These are phyloP conservation scores for Eimeria mitis DNA, from an alignment of 169 alveolate species.

Conservation along the genomic window DNA sequence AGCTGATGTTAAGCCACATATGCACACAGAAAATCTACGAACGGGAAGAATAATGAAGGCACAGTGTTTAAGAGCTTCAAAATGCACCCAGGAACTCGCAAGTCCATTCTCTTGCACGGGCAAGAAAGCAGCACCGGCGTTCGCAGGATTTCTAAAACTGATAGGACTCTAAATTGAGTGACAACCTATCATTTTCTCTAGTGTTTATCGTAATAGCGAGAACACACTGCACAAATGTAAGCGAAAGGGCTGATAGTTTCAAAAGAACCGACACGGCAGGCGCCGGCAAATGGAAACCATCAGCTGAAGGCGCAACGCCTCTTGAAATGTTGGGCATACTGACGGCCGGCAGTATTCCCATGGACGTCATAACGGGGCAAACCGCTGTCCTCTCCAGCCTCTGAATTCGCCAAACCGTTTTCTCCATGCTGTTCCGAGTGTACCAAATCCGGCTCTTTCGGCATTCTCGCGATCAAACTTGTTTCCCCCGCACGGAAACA, in stretches of 20 bases:
- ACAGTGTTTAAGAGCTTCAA: not conserved
- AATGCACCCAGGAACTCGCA: constrained; percentile 11
- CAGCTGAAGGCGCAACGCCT: constrained; percentile 4
- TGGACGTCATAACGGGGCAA: not conserved
- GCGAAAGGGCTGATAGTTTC: not conserved
- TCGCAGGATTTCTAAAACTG: constrained; percentile 33
- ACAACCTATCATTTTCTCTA: constrained; percentile 6
- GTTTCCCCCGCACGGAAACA: not conserved
- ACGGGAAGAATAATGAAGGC: not conserved
- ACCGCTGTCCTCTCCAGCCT: constrained; percentile 4
- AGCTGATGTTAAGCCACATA: not conserved
- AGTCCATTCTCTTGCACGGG: not conserved
- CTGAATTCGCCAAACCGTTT: not conserved
- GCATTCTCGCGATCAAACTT: not conserved
- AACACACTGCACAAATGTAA: constrained; percentile 3
- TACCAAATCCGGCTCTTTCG: not conserved
- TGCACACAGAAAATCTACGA: not conserved
- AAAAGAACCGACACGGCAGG: not conserved
- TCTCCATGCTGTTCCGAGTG: not conserved
- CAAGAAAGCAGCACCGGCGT: constrained; percentile 19
- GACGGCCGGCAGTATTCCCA: not conserved
- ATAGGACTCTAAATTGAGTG: constrained; percentile 26
- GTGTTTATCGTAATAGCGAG: not conserved
- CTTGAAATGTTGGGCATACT: not conserved
- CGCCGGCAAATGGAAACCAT: constrained; percentile 31